Evolutionary conservation across 306 rosid genomes (phyloP).

Genomic region (Sphenostylis stenocarpa): DNA sequence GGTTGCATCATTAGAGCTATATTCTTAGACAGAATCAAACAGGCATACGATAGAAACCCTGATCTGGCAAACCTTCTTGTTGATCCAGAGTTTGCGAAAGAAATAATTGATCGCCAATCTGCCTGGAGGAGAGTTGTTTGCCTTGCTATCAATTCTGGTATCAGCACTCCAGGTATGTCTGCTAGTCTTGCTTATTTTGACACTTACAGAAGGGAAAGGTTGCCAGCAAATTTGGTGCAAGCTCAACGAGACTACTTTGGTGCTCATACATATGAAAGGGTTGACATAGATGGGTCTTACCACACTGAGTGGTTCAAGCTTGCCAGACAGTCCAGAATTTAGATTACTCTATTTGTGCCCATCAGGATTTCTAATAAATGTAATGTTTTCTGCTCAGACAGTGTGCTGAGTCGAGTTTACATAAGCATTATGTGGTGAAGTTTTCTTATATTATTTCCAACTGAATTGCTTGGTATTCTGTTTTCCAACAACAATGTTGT

Average conservation of each 20-base stretch:
- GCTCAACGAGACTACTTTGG: conserved; percentile 95
- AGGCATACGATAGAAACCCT: conserved; percentile 80
- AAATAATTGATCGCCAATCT: conserved; percentile 78
- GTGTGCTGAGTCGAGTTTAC: conserved; percentile 48
- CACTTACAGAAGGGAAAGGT: conserved; percentile 69
- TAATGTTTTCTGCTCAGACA: conserved; percentile 58
- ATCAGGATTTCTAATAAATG: conserved; percentile 37
- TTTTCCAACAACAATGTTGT: conserved; percentile 29
- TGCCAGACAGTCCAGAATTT: conserved; percentile 59
- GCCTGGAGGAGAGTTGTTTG: conserved; percentile 89
- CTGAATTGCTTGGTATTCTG: conserved; percentile 24
- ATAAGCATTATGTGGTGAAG: conserved; percentile 37
- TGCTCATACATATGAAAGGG: conserved; percentile 89
- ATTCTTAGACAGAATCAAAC: conserved; percentile 82
- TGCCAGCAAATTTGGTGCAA: conserved; percentile 93
- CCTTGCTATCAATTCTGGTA: conserved; percentile 85
- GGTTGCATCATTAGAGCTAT: conserved; percentile 90
- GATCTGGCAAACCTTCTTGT: conserved; percentile 90
- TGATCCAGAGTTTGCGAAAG: conserved; percentile 90
- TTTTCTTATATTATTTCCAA: conserved; percentile 32
- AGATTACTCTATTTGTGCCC: conserved; percentile 30
- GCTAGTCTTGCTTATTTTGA: conserved; percentile 93
- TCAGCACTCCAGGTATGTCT: conserved; percentile 93
- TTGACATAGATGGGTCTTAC: conserved; percentile 73
- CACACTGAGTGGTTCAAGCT: conserved; percentile 98